A percentile compares a stretch with the other conserved stretches of the same genome.
Conservation (phyloP, 2,329 filamentous ascomycete species). For the Sporothrix variecibatus region DNA sequence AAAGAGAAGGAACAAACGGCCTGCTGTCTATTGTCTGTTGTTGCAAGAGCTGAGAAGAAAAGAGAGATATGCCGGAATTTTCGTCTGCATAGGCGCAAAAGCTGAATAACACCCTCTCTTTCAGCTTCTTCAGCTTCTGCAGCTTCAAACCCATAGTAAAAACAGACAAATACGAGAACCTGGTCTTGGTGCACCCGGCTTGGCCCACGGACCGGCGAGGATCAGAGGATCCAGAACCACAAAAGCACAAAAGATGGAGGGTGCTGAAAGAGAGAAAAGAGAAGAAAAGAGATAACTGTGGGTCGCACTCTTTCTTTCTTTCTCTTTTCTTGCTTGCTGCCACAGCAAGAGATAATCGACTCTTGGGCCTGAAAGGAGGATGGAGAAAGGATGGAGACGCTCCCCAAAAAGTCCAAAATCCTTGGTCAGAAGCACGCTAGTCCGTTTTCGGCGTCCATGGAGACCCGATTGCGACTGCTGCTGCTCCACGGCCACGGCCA, state of each 20-base stretch:
- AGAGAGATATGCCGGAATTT: not conserved
- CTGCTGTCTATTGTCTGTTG: not conserved
- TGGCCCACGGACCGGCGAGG: not conserved
- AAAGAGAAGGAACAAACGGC: not conserved
- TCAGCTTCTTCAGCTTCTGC: not conserved
- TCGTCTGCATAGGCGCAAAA: not conserved
- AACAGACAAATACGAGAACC: not conserved
- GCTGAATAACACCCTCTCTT: slow-evolving; percentile 20
- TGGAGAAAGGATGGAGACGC: not conserved
- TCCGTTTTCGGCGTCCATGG: not conserved
- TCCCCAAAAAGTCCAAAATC: not conserved
- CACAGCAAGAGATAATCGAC: not conserved
- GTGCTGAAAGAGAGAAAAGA: not conserved
- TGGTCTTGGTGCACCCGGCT: not conserved
- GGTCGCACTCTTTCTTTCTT: not conserved
- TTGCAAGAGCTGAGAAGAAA: not conserved
- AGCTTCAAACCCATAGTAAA: not conserved
- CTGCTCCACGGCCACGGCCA: not conserved
- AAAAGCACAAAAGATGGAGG: not conserved
- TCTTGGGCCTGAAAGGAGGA: not conserved
- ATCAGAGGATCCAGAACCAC: not conserved
- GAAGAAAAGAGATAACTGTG: not conserved
- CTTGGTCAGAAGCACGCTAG: not conserved
- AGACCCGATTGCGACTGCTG: not conserved
- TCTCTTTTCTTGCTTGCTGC: not conserved